Evolutionary conservation across 176 grass and related monocot species (phyloP), one percentile per base, ranked within the genome.

Genomic region (Paspalum notatum): DNA sequence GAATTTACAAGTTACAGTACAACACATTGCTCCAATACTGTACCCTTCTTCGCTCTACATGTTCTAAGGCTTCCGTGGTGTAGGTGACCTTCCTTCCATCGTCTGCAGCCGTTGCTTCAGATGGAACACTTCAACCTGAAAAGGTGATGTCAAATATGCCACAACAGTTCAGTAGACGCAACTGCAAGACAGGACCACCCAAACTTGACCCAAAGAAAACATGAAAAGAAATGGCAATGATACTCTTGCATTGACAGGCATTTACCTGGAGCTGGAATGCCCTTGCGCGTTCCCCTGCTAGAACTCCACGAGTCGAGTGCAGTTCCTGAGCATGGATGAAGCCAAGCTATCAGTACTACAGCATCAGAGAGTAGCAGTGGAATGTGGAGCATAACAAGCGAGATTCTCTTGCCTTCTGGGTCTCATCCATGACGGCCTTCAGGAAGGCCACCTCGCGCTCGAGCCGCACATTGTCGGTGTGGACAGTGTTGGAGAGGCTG

Each of bases 401-500:
- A 22, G 0, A 27, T 27, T 51, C 59, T 60, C 75, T 88, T 83
- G 87, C 96, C 96, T 98, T 95, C 85, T 93, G 90, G 55, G 90
- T 95, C 37, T 95, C 92, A 72, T 98, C 96, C 86, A 90, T 77
- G 50, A 98, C 84, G 3, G 92, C 92, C 87, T 95, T 99, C 37
- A 99, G 66, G 85, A 91, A 99, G 4, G 96, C 92, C 54, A 99
- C 96, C 48, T 99, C 92, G 7, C 91, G 96, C 75, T 99, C 96
- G 3, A 99, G 90, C 43, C 86, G 77, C 81, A 95, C 92, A 80
- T 95, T 99, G 27, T 95, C 92, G n/a, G 90, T 59, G 54, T 99
- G 96, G 50, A 93, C 92, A 5, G 84, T 80, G 62, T 99, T 99
- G 12, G 88, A 95, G 49, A 91, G 80, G 60, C 59, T 93, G 81